Evolutionary conservation across 2,329 filamentous ascomycete genomes (phyloP).

Genomic region (Penicillium sp.): DNA sequence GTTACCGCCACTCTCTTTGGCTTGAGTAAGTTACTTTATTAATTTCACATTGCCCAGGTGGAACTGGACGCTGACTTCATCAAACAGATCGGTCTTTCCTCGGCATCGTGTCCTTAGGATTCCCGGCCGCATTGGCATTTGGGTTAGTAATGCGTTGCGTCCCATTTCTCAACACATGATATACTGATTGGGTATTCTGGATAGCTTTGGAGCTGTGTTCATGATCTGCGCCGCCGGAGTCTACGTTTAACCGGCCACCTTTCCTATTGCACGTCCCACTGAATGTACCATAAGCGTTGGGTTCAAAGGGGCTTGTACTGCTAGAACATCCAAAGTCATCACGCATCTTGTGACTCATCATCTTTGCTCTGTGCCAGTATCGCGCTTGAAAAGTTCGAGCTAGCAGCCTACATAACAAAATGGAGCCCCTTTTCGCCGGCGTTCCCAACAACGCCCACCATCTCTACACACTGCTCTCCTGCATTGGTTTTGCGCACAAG

Average conservation of each 20-base stretch:
- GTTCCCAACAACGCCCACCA: conserved; percentile 55
- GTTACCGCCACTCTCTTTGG: conserved; percentile 70
- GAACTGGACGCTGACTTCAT: conserved; percentile 5
- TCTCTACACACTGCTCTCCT: conserved; percentile 52
- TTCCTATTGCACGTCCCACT: conserved; percentile 17
- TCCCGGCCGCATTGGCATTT: conserved; percentile 80
- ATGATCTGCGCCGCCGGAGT: conserved; percentile 99
- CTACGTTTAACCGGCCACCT: conserved; percentile 62
- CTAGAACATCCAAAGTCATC: conserved; percentile 27
- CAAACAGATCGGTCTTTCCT: conserved; percentile 66
- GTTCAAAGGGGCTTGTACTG: conserved; percentile 25
- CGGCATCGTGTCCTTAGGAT: conserved; percentile 66
- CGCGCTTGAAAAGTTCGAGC: background rate
- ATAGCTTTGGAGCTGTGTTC: conserved; percentile 83
- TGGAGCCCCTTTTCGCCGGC: conserved; percentile 48
- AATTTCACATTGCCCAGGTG: background rate
- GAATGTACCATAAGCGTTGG: conserved; percentile 32
- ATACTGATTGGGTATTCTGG: conserved; percentile 1
- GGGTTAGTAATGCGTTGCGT: conserved; percentile 55
- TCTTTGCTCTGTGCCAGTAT: conserved; percentile 3
- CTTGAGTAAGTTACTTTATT: conserved; percentile 55
- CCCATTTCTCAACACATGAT: conserved; percentile 7
- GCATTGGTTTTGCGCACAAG: conserved; percentile 53
- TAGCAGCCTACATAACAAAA: conserved; percentile 10
- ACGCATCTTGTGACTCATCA: conserved; percentile 8